Evolutionary conservation across 1,139 yeast genomes (phyloP), one percentile per base, ranked within the genome.

Genomic region (Williopsis jadinii): DNA sequence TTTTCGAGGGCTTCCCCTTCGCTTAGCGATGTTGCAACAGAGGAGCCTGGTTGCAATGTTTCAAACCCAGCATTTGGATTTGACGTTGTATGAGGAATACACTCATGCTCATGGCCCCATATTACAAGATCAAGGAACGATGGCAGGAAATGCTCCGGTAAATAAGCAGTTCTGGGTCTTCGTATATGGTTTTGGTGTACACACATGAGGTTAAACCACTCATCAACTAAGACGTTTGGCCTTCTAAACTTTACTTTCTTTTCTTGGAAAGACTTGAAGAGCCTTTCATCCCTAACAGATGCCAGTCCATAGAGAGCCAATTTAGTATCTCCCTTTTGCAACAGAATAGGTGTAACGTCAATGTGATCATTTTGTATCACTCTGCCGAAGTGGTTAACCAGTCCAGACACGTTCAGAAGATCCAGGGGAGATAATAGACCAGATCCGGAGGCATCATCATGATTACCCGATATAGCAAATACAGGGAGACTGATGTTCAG

Each of bases 51-150:
- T 59, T 90, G 96, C 35, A 94, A 68, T 0, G 90, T 88, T 46
- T 79, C 79, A 57, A 90, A 87, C 1, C 80, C 82, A 27, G 78
- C 79, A 19, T 74, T 74, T 0, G 84, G 73, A 56, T 87, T 88
- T 37, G 67, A 68, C 0, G 68, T 71, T 0, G 95, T 80, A 47
- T 75, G 77, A 1, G 92, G 86, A 8, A 83, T 71, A 56, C 97
- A 88, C 59, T 92, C 97, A 62, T 92, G 99, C 58, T 92, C 99
- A 60, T 92, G 99, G 9, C 98, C 99, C 99, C 99, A 92, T 3
- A 88, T 65, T 0, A 92, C 78, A 44, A 92, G 70, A 56, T 92
- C 86, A 40, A 92, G 57, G 57, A 90, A 90, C 13, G 72, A 68
- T 0, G 97, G 99, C 14, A 94, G 62, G 53, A 84, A 84, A 45